Base-by-base conservation (phyloP, 176 grass and related monocot genomes). In the Musa itinerans region DNA sequence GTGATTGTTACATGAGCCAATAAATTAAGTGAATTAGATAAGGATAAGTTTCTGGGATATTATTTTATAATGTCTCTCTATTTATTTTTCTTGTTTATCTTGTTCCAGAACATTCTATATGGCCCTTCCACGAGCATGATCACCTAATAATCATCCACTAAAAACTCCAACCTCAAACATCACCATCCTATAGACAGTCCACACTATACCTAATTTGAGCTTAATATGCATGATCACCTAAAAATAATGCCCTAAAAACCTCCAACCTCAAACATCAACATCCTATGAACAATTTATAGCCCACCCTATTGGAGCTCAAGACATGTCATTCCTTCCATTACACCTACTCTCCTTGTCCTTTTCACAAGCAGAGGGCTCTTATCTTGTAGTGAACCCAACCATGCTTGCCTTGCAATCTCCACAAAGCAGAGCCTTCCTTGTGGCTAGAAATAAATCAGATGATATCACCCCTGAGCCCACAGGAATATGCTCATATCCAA, bases 1-100 rank as follows among this genome's bases (percentile, higher is more conserved):
- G 20, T 61, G 57, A 61, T 61, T 61, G 19, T 61, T 61, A 61
- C n/a, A 61, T 58, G 57, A 61, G 57, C 57, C n/a, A 61, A 61
- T 21, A 61, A 8, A 61, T 61, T 61, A 61, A 19, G 57, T 61
- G 57, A 61, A 61, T 15, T n/a, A 43, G 57, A 61, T 61, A 61
- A 61, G 57, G 57, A 61, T 61, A 19, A 61, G n/a, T 61, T 43
- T 43, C 34, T 61, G 0, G 17, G 57, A 61, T 61, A 61, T 61
- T 19, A 1, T 61, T 61, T 8, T 61, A 61, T 61, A 61, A 61
- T 61, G 57, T 19, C 57, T 61, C 14, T 17, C 57, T n/a, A 61
- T 21, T 8, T 61, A 21, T 61, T 61, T 61, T 20, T 20, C 14
- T 61, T n/a, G 7, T 61, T n/a, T 3, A 8, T 61, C 16, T 20